A percentile compares a stretch with the other conserved stretches of the same genome.
Conservation (phyloP, 2,329 filamentous ascomycete genomes). For the Exserohilum turcica region DNA sequence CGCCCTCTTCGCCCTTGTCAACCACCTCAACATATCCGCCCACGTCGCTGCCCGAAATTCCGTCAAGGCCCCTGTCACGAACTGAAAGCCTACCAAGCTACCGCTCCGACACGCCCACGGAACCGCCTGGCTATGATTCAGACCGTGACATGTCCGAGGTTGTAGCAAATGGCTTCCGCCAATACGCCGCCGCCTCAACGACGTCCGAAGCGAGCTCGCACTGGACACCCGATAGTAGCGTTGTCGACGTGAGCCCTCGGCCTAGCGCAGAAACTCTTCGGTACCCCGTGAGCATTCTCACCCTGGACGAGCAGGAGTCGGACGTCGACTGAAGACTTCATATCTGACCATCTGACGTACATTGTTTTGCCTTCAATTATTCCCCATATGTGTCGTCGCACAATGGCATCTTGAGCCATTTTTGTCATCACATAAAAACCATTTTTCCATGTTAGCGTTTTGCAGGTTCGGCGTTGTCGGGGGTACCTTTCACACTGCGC, state of each 20-base stretch:
- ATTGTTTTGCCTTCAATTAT: too few relatives aligned
- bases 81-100: conserved; percentile 53
- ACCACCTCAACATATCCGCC: conserved; percentile 39
- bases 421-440: too few relatives aligned
- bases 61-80: conserved; percentile 44
- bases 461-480: neutral
- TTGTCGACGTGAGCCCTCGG: conserved; percentile 46
- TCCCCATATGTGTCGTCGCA: too few relatives aligned
- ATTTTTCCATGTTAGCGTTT: neutral
- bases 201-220: conserved; percentile 28
- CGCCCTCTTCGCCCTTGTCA: conserved; percentile 35
- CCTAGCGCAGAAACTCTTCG: conserved; percentile 47
- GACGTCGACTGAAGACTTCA: conserved; percentile 17
- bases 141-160: conserved; percentile 45
- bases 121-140: conserved; percentile 52
- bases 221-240: conserved; percentile 48
- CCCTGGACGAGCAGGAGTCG: conserved; percentile 28
- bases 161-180: conserved; percentile 52
- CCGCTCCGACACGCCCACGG: conserved; percentile 45
- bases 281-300: conserved; percentile 31
- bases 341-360: neutral
- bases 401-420: too few relatives aligned
- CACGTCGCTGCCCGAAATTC: conserved; percentile 37
- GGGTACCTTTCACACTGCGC: neutral
- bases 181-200: conserved; percentile 41